A percentile compares a stretch with the other conserved stretches of the same genome.
Conservation (phyloP, 1,284 basidiomycete genomes). For the Heterobasidion irregulare region DNA sequence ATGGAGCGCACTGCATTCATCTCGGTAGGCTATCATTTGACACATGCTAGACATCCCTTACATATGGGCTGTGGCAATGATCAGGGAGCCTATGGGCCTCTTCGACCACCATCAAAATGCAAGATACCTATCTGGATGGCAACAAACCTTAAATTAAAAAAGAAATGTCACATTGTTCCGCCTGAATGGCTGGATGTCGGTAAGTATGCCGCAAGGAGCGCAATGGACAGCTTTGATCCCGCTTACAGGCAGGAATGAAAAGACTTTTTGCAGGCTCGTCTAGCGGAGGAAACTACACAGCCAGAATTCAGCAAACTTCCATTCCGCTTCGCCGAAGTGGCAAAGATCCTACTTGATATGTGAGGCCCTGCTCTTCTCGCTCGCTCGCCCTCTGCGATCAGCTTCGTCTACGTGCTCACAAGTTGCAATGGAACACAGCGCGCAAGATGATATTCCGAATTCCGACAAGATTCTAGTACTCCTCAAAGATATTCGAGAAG, state of each 20-base stretch:
- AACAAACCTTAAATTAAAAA: conserved; percentile 85
- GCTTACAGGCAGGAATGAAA: neutral
- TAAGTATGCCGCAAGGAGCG: conserved; percentile 26
- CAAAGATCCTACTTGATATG: conserved; percentile 88
- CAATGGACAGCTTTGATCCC: neutral
- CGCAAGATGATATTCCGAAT: conserved; percentile 81
- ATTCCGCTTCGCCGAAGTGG: conserved; percentile 82
- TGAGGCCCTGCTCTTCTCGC: conserved; percentile 32
- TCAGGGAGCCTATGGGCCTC: conserved; percentile 90
- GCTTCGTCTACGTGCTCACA: neutral
- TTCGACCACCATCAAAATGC: conserved; percentile 79
- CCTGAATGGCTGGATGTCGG: conserved; percentile 87
- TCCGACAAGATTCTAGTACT: conserved; percentile 78
- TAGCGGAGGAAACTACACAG: conserved; percentile 65
- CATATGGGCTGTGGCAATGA: neutral
- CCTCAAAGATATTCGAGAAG: conserved; percentile 91
- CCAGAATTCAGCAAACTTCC: conserved; percentile 72
- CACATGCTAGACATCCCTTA: neutral
- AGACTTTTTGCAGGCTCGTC: conserved; percentile 74
- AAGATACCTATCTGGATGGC: conserved; percentile 94
- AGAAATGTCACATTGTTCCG: conserved; percentile 87
- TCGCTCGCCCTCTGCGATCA: neutral
- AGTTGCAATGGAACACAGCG: conserved; percentile 39
- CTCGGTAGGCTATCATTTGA: conserved; percentile 43
- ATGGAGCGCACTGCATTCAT: conserved; percentile 88